Percentiles rank a stretch among this genome's conserved stretches.
phyloP scores from a whole-genome alignment of 768 basidiomycete genomes.

The Cystobasidiopsis lactophilus region DNA sequence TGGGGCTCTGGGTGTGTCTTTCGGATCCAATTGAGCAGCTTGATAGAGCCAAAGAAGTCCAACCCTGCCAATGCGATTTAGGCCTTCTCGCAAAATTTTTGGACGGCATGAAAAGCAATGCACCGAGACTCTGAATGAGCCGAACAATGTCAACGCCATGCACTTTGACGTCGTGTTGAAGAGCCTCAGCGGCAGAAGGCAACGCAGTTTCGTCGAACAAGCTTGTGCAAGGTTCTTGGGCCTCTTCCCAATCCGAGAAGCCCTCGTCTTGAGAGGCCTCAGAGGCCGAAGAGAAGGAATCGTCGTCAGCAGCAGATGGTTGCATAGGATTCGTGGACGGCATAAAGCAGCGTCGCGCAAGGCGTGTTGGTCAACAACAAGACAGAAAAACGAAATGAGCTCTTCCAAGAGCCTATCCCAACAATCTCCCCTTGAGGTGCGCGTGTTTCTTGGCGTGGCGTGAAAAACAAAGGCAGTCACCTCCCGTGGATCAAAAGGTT shows the following conservation, averaged over 20 bases:
- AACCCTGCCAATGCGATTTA: slow-evolving; percentile 31
- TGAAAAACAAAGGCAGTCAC: no score
- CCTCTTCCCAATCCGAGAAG: background rate
- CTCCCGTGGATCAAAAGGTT: slow-evolving; percentile 27
- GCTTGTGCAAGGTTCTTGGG: slow-evolving; percentile 34
- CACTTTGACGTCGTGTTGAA: slow-evolving; percentile 38
- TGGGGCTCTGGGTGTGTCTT: slow-evolving; percentile 29
- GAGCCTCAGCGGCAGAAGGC: slow-evolving; percentile 36
- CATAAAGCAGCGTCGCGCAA: no score
- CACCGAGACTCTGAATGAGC: slow-evolving; percentile 36
- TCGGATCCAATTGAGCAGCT: slow-evolving; percentile 69
- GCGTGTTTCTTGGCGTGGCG: no score
- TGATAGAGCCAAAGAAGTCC: slow-evolving; percentile 56
- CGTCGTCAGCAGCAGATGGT: no score
- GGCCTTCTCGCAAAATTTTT: background rate
- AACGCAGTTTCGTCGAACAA: slow-evolving; percentile 51
- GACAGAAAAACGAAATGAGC: no score
- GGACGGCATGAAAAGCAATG: slow-evolving; percentile 16
- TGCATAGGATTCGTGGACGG: no score
- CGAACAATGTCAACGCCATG: slow-evolving; percentile 44
- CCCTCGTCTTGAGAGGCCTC: no score
- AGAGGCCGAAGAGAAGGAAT: no score
- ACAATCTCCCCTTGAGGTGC: no score
- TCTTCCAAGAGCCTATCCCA: no score
- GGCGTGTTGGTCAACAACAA: no score